Conservation (phyloP, 768 basidiomycete genomes). For the Kwoniella newhampshirensis region DNA sequence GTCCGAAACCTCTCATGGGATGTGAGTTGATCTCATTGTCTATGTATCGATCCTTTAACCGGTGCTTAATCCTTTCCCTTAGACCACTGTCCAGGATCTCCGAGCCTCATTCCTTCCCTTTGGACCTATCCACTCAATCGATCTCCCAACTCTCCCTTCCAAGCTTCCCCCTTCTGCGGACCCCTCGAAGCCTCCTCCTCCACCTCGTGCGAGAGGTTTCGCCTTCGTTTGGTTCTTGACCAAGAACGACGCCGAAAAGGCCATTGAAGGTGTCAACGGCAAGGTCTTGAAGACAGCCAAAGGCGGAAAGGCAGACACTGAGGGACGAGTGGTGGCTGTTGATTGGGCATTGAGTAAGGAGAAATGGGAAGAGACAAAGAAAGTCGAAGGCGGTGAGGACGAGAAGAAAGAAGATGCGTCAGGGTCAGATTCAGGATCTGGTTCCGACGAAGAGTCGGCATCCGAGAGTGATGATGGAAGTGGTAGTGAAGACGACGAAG, state of each 20-base stretch:
- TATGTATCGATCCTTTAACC: no score
- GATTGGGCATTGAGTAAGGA: slow-evolving; percentile 97
- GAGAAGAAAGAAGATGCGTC: slow-evolving; percentile 31
- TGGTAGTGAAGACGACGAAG: slow-evolving; percentile 56
- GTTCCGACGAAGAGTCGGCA: slow-evolving; percentile 40
- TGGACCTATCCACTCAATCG: slow-evolving; percentile 81
- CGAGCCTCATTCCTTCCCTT: slow-evolving; percentile 80
- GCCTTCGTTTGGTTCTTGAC: slow-evolving; percentile 94
- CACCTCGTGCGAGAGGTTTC: slow-evolving; percentile 67
- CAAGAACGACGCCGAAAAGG: slow-evolving; percentile 78
- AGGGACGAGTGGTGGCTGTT: slow-evolving; percentile 73
- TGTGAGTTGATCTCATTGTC: slow-evolving; percentile 46
- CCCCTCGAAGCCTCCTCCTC: slow-evolving; percentile 43
- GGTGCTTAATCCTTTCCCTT: background rate
- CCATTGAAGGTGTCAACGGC: slow-evolving; percentile 77
- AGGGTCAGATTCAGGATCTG: slow-evolving; percentile 24
- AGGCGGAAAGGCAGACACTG: slow-evolving; percentile 57
- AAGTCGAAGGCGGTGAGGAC: slow-evolving; percentile 54
- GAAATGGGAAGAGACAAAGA: slow-evolving; percentile 78
- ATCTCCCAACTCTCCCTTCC: slow-evolving; percentile 63
- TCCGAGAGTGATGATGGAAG: slow-evolving; percentile 57
- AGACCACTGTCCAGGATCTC: slow-evolving; percentile 79
- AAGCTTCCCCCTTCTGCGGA: slow-evolving; percentile 53
- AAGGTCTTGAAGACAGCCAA: slow-evolving; percentile 58
- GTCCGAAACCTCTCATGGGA: slow-evolving; percentile 82